Base-by-base conservation (phyloP, 345 rosid species). In the Boechera stricta region DNA sequence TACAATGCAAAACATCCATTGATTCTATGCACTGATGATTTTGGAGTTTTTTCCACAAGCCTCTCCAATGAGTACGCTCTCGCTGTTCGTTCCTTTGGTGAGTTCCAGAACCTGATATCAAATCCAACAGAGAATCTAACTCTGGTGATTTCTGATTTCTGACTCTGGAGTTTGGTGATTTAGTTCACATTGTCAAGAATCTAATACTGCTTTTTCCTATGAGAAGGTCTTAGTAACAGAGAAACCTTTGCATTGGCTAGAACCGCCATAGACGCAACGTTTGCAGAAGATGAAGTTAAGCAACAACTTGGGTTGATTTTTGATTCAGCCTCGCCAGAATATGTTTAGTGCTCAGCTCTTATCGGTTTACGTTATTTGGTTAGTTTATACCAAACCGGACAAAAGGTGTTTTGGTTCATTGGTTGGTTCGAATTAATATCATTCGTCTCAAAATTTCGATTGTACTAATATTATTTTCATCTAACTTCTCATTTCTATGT, bases 21-120 rank as follows among this genome's bases (percentile, higher is more conserved):
- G 80, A 70, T 79, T 51, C 67, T 92, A 71, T 92, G 99, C 83
- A 95, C 99, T 0, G 99, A 95, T 69, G 99, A 95, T 70, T 53
- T 87, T 1, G 98, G 99, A 26, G 92, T 93, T 62, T 95, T 95
- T 69, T 86, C 98, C 21, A 95, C 99, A 28, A 89, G 82, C 47
- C 89, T 92, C 74, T 85, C 88, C 2, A 74, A 82, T 45, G 98
- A 95, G 83, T 95, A 89, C 77, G 36, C 71, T 64, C 82, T 91
- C 5, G 96, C 99, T 16, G 81, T 97, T 42, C 71, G 88, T 69
- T 69, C 98, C 56, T 93, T 93, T 54, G 91, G 97, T 91, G 49
- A 41, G 92, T 79, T 44, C 47, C 39, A 54, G 52, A 39, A 45
- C 58, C 58, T 47, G 24, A 62, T 21, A 58, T 45, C 64, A 74